phyloP scores from a whole-genome alignment of 2,329 filamentous ascomycete genomes.

The Monosporascus sp. region DNA sequence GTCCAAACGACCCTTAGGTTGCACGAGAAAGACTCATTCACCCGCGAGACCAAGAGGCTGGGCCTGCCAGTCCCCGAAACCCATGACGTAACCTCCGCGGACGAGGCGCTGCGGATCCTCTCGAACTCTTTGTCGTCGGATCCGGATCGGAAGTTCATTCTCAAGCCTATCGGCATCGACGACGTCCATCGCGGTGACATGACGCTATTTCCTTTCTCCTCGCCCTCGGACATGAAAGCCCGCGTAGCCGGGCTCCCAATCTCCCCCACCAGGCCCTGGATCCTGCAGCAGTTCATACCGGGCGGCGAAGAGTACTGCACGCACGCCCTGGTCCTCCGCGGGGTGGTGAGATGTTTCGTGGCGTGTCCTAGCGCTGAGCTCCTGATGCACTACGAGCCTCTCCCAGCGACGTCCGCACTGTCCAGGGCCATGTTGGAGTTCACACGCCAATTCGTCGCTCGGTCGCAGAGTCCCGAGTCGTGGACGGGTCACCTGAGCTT shows the following conservation, averaged over 20 bases:
- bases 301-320: conserved; percentile 64
- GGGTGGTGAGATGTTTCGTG: conserved; percentile 59
- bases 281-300: conserved; percentile 62
- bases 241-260: conserved; percentile 52
- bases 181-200: conserved; percentile 55
- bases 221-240: conserved; percentile 44
- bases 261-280: conserved; percentile 51
- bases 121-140: conserved; percentile 18
- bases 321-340: conserved; percentile 61
- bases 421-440: conserved; percentile 58
- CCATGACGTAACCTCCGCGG: conserved; percentile 45
- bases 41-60: conserved; percentile 47
- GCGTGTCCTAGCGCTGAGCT: conserved; percentile 59
- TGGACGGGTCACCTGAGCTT: conserved; percentile 70
- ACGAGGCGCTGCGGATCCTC: conserved; percentile 49
- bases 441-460: conserved; percentile 51
- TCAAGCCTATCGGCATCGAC: conserved; percentile 61
- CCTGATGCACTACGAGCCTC: conserved; percentile 60
- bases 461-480: conserved; percentile 31
- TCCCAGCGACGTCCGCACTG: conserved; percentile 49
- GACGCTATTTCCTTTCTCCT: conserved; percentile 57
- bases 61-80: conserved; percentile 50
- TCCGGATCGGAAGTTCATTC: conserved; percentile 46
- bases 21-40: conserved; percentile 62
- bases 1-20: conserved; percentile 49